Base-by-base conservation (phyloP, 2,329 filamentous ascomycete genomes). In the Leptoxyphium fumago region DNA sequence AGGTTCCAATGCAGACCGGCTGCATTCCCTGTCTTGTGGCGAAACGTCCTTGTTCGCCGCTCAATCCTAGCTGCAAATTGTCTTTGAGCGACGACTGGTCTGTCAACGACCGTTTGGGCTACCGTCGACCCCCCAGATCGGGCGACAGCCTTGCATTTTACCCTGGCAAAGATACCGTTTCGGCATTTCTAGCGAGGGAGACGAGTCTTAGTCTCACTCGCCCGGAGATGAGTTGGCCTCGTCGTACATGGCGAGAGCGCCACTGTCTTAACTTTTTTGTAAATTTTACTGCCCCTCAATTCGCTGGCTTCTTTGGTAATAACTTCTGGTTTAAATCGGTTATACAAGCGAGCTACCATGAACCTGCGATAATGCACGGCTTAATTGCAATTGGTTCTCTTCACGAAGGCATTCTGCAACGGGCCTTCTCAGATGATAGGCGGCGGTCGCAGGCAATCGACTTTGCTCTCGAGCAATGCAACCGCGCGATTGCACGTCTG, bases 231-330 rank as follows among this genome's bases (percentile, higher is more conserved):
- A 56, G 52, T 45, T 59, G 57, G 57, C 32, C 32, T 5, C 50
- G 55, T 29, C 49, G 55, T 10, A 58, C 50, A 41, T 58, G 57
- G 57, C 51, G 57, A 8, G 57, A 60, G 36, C 43, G 56, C 42
- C 56, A 60, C 44, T 56, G 51, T 40, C 50, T 60, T 18, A 57
- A 58, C 44, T 60, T 59, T 51, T 60, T 60, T 45, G 55, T 56
- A 41, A 52, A 57, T 40, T 57, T 55, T 49, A 57, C 79, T 0
- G 56, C 56, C n/a, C 57, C 57, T 1, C 56, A 60, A 30, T 54
- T 60, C 52, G 54, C 57, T 9, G 57, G 57, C 13, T 59, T 58
- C 43, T 60, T 60, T 45, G 56, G 58, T 28, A 53, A 49, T 29
- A 48, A 50, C 13, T 60, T 60, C 49, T 60, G 57, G 57, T 52